Evolutionary conservation across 352 stramenopile species (phyloP), one percentile per base, ranked within the genome.

Genomic region (Peronospora destructor): DNA sequence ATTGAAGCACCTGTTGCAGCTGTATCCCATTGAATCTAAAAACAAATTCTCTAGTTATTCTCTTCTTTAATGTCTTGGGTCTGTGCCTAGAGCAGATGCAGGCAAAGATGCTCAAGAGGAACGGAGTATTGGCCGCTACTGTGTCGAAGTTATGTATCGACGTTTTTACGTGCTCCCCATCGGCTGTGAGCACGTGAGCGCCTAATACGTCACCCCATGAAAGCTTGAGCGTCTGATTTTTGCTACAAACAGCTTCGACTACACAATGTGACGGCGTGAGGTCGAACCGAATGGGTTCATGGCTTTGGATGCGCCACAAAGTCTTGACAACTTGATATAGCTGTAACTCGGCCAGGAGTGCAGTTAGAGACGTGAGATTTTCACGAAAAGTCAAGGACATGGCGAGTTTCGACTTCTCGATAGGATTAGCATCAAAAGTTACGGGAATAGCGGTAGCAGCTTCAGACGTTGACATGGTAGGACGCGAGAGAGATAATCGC

Each of bases 151-250:
- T 29, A 3, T 66, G 59, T 19, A 60, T 19, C 6, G 60, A 55
- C 10, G 39, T 16, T 14, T 56, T 17, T 21, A 84, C 40, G 36
- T 68, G 69, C 28, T 72, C 64, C 11, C 71, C 71, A 17, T 69
- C 59, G 6, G 53, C 44, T 6, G 68, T 78, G 45, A 77, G 54
- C 44, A 85, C 49, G 56, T 86, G 75, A 2, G 61, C 70, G 33
- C 75, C 75, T 14, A 86, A 56, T 9, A 86, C 61, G 38, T 82
- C 70, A 13, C 40, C 43, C 75, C 75, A 86, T 19, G 42, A 29
- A 32, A 84, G 35, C 11, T 58, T 43, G 5, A 79, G 40, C 10
- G 21, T 47, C 35, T 49, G 41, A 6, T 45, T 33, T 49, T 53
- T 57, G 16, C 10, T 43, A 14, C 34, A 1, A 13, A 37, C 10